Evolutionary conservation across 257 asterid genomes (phyloP).

Genomic region (Mitragyna speciosa): DNA sequence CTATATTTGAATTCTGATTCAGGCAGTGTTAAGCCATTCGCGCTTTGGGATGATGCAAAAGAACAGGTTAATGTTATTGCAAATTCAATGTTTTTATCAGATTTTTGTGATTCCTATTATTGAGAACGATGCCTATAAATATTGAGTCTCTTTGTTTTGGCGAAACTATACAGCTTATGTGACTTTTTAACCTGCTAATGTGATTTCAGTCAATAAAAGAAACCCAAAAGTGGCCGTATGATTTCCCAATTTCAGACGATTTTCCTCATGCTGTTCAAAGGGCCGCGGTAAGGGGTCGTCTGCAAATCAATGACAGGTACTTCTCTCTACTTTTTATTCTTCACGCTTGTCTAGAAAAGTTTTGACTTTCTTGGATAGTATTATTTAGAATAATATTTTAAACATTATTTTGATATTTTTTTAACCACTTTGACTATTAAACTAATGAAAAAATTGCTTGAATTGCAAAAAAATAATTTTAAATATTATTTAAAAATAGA

Average conservation of each 20-base stretch:
- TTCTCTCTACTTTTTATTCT: not conserved
- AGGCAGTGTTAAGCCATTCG: constrained; percentile 34
- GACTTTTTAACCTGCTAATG: not conserved
- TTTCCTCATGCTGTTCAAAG: constrained; percentile 50
- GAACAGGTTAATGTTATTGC: constrained; percentile 41
- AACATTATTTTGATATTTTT: no score
- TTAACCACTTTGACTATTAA: no score
- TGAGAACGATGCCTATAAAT: not conserved
- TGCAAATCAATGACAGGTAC: constrained; percentile 54
- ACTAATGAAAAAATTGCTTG: no score
- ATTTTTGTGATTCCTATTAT: not conserved
- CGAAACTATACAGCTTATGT: not conserved
- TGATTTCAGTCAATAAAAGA: constrained; percentile 35
- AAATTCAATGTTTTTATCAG: not conserved
- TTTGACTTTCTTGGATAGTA: not conserved
- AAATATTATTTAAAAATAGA: no score
- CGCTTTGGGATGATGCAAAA: constrained; percentile 77
- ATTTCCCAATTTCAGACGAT: constrained; percentile 57
- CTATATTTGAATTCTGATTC: constrained; percentile 58
- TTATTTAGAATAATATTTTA: no score
- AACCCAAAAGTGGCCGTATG: constrained; percentile 74
- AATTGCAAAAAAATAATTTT: no score
- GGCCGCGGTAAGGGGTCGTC: constrained; percentile 57
- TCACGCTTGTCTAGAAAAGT: not conserved
- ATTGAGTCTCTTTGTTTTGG: not conserved